Percentiles rank a stretch among this genome's conserved stretches.
Conservation (phyloP, 2,329 filamentous ascomycete species). For the Venturia pyrina region DNA sequence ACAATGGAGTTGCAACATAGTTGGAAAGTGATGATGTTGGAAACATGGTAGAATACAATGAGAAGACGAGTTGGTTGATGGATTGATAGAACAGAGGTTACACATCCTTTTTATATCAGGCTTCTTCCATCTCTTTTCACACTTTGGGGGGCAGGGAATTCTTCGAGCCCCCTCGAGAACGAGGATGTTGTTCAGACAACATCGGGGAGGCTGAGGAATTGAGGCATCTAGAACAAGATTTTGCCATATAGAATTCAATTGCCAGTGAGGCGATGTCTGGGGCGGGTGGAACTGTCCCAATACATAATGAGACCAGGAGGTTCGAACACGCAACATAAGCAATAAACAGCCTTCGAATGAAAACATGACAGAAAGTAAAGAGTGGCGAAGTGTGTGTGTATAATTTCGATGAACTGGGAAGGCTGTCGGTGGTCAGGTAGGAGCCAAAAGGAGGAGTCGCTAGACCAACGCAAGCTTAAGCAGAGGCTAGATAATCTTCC, state of each 20-base stretch:
- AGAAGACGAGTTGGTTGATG: background rate
- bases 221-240: background rate
- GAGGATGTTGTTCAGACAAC: background rate
- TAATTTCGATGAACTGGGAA: background rate
- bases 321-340: background rate
- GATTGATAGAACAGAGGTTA: background rate
- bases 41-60: background rate
- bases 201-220: background rate
- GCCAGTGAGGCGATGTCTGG: background rate
- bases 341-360: background rate
- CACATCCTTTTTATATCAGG: background rate
- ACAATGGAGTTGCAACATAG: background rate
- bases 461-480: background rate
- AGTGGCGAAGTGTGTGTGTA: background rate
- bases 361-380: background rate
- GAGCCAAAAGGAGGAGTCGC: background rate
- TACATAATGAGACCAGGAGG: background rate
- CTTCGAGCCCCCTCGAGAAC: background rate
- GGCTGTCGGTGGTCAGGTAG: background rate
- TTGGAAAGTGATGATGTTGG: background rate
- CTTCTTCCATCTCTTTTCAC: background rate
- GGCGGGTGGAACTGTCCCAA: background rate
- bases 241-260: background rate
- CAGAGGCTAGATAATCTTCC: background rate
- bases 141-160: background rate